These are phyloP conservation scores for Ceratobasidium sp. DNA, from an alignment of 1,284 basidiomycete genomes.

Conservation along the genomic window DNA sequence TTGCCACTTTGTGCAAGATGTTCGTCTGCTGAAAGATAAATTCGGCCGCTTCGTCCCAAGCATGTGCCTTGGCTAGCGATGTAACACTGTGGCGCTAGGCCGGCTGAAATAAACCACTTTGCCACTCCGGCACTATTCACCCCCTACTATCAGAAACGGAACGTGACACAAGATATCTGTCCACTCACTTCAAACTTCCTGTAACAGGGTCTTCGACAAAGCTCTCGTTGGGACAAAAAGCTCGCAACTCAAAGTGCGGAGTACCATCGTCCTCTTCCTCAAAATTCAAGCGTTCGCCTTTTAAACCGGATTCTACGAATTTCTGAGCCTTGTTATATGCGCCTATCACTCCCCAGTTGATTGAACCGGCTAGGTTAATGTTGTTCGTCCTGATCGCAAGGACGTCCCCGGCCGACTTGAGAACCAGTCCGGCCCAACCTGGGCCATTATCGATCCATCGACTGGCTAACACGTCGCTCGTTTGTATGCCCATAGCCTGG, in stretches of 20 bases:
- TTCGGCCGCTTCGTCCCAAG: constrained; percentile 3
- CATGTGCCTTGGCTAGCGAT: constrained; percentile 34
- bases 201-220: constrained; percentile 25
- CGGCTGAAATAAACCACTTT: constrained; percentile 31
- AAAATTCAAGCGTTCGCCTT: background rate
- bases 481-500: constrained; percentile 7
- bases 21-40: constrained; percentile 15
- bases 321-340: constrained; percentile 19
- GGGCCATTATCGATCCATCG: constrained; percentile 38
- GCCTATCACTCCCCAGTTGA: constrained; percentile 36
- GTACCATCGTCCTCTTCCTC: background rate
- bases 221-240: constrained; percentile 20
- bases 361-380: background rate
- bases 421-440: constrained; percentile 30
- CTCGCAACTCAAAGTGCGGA: constrained; percentile 23
- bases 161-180: background rate
- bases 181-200: constrained; percentile 31
- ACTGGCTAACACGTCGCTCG: background rate
- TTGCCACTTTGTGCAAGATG: background rate
- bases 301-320: background rate
- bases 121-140: constrained; percentile 23
- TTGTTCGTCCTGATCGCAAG: constrained; percentile 18
- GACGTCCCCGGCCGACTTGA: constrained; percentile 24
- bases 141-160: background rate
- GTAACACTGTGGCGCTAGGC: constrained; percentile 14